A percentile compares a stretch with the other conserved stretches of the same genome.
These are phyloP conservation scores for Yarrowia sp. DNA, from an alignment of 805 yeast genomes.

Conservation along the genomic window DNA sequence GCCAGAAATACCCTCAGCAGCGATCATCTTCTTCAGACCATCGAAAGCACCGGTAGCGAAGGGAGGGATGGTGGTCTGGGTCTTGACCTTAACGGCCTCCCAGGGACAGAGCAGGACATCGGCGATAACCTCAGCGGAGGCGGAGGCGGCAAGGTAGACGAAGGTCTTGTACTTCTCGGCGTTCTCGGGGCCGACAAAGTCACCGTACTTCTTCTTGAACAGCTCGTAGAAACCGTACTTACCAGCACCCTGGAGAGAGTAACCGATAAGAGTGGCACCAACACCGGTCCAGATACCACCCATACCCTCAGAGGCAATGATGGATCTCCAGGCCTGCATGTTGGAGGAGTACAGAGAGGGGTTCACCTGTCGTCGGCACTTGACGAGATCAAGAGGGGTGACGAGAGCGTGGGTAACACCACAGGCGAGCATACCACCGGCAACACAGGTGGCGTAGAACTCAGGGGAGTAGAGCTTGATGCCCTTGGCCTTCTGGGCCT, in stretches of 20 bases:
- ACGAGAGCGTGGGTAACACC: conserved; percentile 74
- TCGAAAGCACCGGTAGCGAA: conserved; percentile 64
- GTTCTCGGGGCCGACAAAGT: conserved; percentile 59
- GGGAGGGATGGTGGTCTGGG: conserved; percentile 86
- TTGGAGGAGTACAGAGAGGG: conserved; percentile 68
- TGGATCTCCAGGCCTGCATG: conserved; percentile 71
- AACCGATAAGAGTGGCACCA: conserved; percentile 84
- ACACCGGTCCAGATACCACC: conserved; percentile 75
- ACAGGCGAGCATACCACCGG: conserved; percentile 64
- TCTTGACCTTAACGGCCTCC: conserved; percentile 84
- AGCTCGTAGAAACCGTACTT: conserved; percentile 85
- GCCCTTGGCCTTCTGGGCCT: conserved; percentile 43
- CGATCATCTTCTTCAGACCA: conserved; percentile 64
- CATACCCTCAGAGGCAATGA: conserved; percentile 67
- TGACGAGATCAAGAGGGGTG: conserved; percentile 83
- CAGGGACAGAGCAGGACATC: conserved; percentile 82
- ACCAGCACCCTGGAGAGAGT: conserved; percentile 86
- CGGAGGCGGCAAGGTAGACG: conserved; percentile 75
- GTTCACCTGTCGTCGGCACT: conserved; percentile 82
- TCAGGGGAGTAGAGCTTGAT: conserved; percentile 62
- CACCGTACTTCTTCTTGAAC: conserved; percentile 72
- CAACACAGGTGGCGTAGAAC: conserved; percentile 74
- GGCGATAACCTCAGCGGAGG: conserved; percentile 84
- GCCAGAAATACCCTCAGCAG: conserved; percentile 63
- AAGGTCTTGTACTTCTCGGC: conserved; percentile 66